Base-by-base conservation (phyloP, 2,329 filamentous ascomycete genomes). In the Aspergillus fumigatiaffinis region DNA sequence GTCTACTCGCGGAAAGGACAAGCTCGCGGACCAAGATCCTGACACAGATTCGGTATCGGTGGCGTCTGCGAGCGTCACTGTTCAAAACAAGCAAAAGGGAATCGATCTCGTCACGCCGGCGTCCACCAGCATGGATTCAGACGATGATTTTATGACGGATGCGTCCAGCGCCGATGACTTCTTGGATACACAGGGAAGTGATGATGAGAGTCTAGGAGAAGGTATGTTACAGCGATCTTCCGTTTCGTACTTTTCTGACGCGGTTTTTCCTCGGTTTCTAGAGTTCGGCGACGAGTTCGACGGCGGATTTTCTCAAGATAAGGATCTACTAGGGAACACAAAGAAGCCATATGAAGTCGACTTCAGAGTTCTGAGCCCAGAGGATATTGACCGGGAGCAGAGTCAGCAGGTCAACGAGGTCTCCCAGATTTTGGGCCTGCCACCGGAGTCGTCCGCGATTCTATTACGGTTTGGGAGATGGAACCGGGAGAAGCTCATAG, bases 401-500 rank as follows among this genome's bases (percentile, higher is more conserved):
- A 86, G 92, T 66, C 85, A 87, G 55, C 89, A 97, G 76, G 85
- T 99, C 66, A 83, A 88, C 65, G 92, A 97, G 71, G 92, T 97
- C 59, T 92, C 94, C 62, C 89, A 88, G 79, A 93, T 99, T 62
- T 82, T 99, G 38, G 90, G 92, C 58, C 87, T 97, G 71, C 87
- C 90, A 17, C 89, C 91, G 66, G 94, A 97, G 75, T 90, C 94
- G 61, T 87, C 90, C 0, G 93, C 92, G 25, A 97, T 99, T 53
- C 81, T 99, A 44, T 80, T 99, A 58, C 88, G 94, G 50, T 85
- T 94, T 75, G 91, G 90, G 66, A 85, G 92, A 69, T 99, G 94
- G 94, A 97, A 97, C 75, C 94, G 96, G 73, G 94, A 99, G 72
- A 87, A 90, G 42, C 75, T 99, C 64, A 92, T 97, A 56, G 94